Evolutionary conservation across 257 asterid genomes (phyloP), one percentile per base, ranked within the genome.

Genomic region (Penstemon eatonii): DNA sequence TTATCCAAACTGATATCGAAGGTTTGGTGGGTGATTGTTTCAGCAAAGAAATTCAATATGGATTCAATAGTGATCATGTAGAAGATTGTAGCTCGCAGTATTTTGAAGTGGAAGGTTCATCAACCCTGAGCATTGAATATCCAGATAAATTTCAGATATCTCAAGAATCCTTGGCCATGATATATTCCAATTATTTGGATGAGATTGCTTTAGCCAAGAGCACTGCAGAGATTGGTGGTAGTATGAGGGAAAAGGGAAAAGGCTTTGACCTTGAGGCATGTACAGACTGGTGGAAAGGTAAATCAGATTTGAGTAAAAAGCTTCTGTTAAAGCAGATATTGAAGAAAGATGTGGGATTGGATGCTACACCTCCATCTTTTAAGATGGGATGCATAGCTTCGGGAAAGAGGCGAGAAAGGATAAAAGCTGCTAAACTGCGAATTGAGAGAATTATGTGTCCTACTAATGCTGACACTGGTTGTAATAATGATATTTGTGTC

Each of bases 261-360:
- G 63, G 38, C 3, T 58, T 67, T 13, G 89, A 75, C 72, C 60
- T 82, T 8, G 59, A 47, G 59, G 68, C 54, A 12, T 85, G 82
- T 65, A 55, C 74, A 18, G 95, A 89, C 8, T 92, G 98, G 98
- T 92, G 98, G 98, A 74, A 70, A 37, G 97, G 97, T 13, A 75
- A 88, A 73, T 90, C 98, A 1, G 93, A 87, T 13, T 56, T 92
- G 79, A 83, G 95, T 86, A 88, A 82, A 62, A 85, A 86, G 81
- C 96, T 92, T 63, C 15, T 82, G 53, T 75, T 88, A 64, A 82
- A 85, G 79, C 71, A 90, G 76, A 75, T 90, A 63, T 46, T 84
- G 75, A 85, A 86, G 79, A 84, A 86, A 78, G 93, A 92, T 73
- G 83, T 90, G 63, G 95, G 97, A 12, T 78, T 87, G 79, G 78